Conservation (phyloP, 371 early-diverging fungal species). For the Mucor irregularis region DNA sequence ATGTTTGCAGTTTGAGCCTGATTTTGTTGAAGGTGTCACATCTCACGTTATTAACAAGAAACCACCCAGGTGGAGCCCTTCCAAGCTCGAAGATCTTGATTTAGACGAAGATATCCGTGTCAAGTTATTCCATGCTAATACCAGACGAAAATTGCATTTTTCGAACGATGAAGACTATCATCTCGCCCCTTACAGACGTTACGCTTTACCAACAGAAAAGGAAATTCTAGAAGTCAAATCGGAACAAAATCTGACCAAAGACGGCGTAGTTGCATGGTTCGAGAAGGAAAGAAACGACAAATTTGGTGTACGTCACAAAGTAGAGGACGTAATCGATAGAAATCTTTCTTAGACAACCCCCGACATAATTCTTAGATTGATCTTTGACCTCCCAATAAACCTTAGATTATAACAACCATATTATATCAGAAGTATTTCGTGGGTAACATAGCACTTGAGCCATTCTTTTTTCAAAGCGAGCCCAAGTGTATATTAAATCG, state of each 20-base stretch:
- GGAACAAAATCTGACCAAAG: slow-evolving; percentile 39
- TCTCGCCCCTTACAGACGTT: slow-evolving; percentile 47
- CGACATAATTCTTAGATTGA: too few relatives aligned
- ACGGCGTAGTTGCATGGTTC: slow-evolving; percentile 64
- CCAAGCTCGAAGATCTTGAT: slow-evolving; percentile 49
- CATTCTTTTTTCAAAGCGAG: too few relatives aligned
- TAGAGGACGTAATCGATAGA: slow-evolving; percentile 58
- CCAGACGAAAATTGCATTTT: slow-evolving; percentile 37
- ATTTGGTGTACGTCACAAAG: slow-evolving; percentile 66
- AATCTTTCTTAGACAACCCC: too few relatives aligned
- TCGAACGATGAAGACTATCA: slow-evolving; percentile 68
- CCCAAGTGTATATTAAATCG: too few relatives aligned
- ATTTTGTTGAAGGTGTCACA: slow-evolving; percentile 82
- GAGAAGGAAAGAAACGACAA: slow-evolving; percentile 50
- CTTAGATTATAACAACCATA: too few relatives aligned
- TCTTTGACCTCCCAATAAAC: too few relatives aligned
- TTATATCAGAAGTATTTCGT: too few relatives aligned
- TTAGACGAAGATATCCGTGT: slow-evolving; percentile 34
- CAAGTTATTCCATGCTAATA: slow-evolving; percentile 19
- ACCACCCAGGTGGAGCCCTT: slow-evolving; percentile 74
- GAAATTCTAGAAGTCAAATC: slow-evolving; percentile 65
- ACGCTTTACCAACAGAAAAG: slow-evolving; percentile 73
- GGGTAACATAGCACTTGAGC: too few relatives aligned
- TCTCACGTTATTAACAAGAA: slow-evolving; percentile 17
- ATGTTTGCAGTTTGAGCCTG: slow-evolving; percentile 29